phyloP scores from a whole-genome alignment of 2,329 filamentous ascomycete genomes.

The Talaromyces sp. region DNA sequence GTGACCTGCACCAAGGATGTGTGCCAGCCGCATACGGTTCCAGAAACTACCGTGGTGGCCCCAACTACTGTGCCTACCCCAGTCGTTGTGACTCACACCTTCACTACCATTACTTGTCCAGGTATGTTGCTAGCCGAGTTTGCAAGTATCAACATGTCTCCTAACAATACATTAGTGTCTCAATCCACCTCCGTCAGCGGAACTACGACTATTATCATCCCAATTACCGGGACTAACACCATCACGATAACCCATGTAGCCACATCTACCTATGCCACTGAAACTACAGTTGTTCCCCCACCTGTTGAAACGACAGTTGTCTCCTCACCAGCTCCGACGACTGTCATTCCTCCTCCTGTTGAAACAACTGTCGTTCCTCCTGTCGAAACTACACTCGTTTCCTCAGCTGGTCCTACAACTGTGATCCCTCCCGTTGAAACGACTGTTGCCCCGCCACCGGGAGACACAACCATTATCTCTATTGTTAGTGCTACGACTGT shows the following conservation, averaged over 20 bases:
- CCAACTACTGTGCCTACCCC: constrained; percentile 4
- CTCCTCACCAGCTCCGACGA: not conserved
- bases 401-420: not conserved
- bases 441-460: not conserved
- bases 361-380: not conserved
- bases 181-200: constrained; percentile 10
- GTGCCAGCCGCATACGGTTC: constrained; percentile 6
- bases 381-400: not conserved
- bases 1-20: constrained; percentile 12
- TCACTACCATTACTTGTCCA: constrained; percentile 11
- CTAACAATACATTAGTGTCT: constrained; percentile 3
- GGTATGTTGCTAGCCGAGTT: not conserved
- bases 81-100: constrained; percentile 8
- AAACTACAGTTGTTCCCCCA: constrained; percentile 3
- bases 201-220: constrained; percentile 6
- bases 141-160: not conserved
- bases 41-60: not conserved
- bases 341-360: not conserved
- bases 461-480: not conserved
- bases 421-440: not conserved
- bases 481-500: not conserved
- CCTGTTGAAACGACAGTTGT: not conserved
- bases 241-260: constrained; percentile 10
- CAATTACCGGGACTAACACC: constrained; percentile 13
- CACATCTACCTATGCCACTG: constrained; percentile 4